Conservation (phyloP, 2,329 filamentous ascomycete species). For the Cordyceps tenuipes region DNA sequence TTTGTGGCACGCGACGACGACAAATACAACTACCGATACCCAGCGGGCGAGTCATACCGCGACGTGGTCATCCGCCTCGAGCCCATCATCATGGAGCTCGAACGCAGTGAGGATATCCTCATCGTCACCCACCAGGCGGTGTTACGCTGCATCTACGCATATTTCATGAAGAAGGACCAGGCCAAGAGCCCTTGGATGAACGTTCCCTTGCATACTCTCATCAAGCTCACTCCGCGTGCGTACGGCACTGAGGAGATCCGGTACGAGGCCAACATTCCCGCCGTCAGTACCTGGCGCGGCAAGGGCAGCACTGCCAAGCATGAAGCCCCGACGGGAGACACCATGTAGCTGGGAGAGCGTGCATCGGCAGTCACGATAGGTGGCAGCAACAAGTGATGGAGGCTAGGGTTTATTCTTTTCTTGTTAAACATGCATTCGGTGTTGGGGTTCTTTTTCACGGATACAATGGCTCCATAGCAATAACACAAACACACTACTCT, state of each 20-base stretch:
- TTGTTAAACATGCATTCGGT: conserved; percentile 3
- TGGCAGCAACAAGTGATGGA: neutral
- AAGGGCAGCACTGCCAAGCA: conserved; percentile 92
- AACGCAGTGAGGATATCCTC: conserved; percentile 91
- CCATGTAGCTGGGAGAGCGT: conserved; percentile 19
- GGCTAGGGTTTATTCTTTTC: neutral
- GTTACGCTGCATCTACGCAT: conserved; percentile 92
- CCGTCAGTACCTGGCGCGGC: conserved; percentile 90
- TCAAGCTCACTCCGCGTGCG: conserved; percentile 89
- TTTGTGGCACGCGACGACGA: conserved; percentile 93
- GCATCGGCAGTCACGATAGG: neutral
- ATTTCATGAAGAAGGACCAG: conserved; percentile 97
- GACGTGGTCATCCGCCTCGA: conserved; percentile 97
- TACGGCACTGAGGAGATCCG: conserved; percentile 89
- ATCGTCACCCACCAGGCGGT: conserved; percentile 98
- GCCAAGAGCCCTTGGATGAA: conserved; percentile 96
- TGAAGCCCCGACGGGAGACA: conserved; percentile 48
- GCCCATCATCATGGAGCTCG: conserved; percentile 98
- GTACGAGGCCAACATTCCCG: conserved; percentile 84
- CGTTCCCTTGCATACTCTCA: conserved; percentile 89
- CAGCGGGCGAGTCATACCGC: conserved; percentile 88
- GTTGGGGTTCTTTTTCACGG: neutral
- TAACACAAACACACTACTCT: neutral
- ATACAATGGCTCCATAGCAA: conserved; percentile 1
- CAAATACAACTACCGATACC: conserved; percentile 99